Evolutionary conservation across 208 protist species (phyloP), one percentile per base, ranked within the genome.

Genomic region (Crithidia bombi): DNA sequence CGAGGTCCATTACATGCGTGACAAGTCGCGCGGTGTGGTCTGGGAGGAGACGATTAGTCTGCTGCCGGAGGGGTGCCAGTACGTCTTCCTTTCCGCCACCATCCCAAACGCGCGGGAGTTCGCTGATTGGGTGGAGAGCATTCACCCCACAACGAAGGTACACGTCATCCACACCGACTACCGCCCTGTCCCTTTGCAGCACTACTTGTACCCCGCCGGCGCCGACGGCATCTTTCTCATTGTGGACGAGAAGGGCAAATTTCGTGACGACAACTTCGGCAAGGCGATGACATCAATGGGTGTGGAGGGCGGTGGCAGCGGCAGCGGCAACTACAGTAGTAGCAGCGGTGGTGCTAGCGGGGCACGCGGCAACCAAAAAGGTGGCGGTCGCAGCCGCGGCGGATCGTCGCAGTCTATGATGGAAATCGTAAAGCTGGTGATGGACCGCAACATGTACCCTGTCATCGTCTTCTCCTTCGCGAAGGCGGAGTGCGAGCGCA

Each of bases 21-120:
- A 99, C 81, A 98, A 98, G 73, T 96, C 92, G 6, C 93, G 99
- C 52, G 99, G 99, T 65, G 99, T 99, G 0, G 99, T 99, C 3
- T 99, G 99, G 99, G 99, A 99, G 80, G 99, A 99, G 78, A 99
- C 98, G 35, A 99, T 99, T 63, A 99, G 99, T 77, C 67, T 99
- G 10, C 82, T 99, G 11, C 99, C 98, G 4, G 88, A 98, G 47
- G 96, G 95, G 35, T 98, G 99, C 36, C 88, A 98, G 65, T 99
- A 99, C 75, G 98, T 99, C 25, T 99, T 99, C 78, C 94, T 99
- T n/a, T 99, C 98, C 2, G 99, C 99, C 19, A 99, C 99, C 7
- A 99, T 99, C 67, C 99, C 99, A n/a, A 99, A 99, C 85, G 98
- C 99, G 15, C 64, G 79, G 3, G 98, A 99, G 81, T 99, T 99